Percentiles rank a stretch among this genome's conserved stretches.
These are phyloP conservation scores for Camelina laxa DNA, from an alignment of 345 rosid genomes.

Conservation along the genomic window DNA sequence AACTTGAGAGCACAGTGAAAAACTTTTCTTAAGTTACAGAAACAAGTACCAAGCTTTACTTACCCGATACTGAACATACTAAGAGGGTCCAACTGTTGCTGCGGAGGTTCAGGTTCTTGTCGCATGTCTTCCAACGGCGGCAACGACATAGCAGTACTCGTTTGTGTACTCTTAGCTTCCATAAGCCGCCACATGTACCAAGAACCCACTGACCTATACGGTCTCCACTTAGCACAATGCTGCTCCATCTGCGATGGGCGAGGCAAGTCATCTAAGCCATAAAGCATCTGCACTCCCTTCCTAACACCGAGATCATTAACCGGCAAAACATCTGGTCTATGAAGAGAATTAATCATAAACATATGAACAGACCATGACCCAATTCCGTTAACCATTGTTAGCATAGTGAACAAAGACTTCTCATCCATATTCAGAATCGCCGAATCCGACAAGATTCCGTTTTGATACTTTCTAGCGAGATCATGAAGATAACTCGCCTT, in stretches of 20 bases:
- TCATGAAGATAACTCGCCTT: constrained; percentile 94
- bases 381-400: constrained; percentile 94
- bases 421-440: constrained; percentile 87
- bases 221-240: constrained; percentile 86
- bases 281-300: constrained; percentile 81
- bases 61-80: constrained; percentile 89
- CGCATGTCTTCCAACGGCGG: constrained; percentile 51
- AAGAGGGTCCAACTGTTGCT: constrained; percentile 72
- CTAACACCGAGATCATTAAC: constrained; percentile 81
- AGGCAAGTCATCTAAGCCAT: constrained; percentile 78
- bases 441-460: constrained; percentile 77
- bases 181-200: constrained; percentile 89
- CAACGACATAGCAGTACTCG: constrained; percentile 57
- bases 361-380: constrained; percentile 98
- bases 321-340: constrained; percentile 92
- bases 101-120: constrained; percentile 48
- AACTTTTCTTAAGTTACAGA: not conserved
- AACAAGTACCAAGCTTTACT: not conserved
- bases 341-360: constrained; percentile 94
- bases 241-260: constrained; percentile 93
- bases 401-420: constrained; percentile 85
- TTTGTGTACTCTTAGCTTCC: constrained; percentile 70
- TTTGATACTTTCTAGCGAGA: constrained; percentile 82
- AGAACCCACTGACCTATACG: constrained; percentile 85
- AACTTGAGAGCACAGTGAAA: not conserved